Percentiles rank a stretch among this genome's conserved stretches.
Conservation (phyloP, 106 monocot genomes). For the Hemerocallis citrina region DNA sequence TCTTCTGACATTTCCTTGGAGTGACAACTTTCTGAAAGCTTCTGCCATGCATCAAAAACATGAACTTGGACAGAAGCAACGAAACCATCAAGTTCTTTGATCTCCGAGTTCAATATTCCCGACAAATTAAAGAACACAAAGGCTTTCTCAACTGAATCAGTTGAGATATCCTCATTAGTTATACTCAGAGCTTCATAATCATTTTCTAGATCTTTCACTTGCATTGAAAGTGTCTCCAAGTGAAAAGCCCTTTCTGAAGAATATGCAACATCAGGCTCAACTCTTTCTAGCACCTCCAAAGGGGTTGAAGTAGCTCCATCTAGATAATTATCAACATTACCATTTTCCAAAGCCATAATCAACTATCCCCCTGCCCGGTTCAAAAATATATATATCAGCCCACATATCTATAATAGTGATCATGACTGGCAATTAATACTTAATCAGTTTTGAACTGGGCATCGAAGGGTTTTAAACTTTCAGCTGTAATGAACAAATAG, state of each 20-base stretch:
- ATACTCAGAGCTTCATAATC: conserved; percentile 34
- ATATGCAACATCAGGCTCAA: conserved; percentile 49
- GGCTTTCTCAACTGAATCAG: conserved; percentile 23
- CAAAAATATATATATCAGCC: too few relatives aligned
- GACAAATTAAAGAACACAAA: conserved; percentile 63
- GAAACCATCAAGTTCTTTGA: conserved; percentile 58
- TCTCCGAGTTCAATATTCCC: conserved; percentile 57
- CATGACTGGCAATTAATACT: too few relatives aligned
- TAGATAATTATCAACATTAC: background rate
- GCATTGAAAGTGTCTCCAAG: conserved; percentile 47
- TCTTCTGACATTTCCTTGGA: conserved; percentile 22
- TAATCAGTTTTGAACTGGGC: too few relatives aligned
- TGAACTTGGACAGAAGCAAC: conserved; percentile 40
- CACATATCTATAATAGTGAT: too few relatives aligned
- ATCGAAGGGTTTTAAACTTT: too few relatives aligned
- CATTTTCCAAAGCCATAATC: conserved; percentile 14
- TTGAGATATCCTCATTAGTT: conserved; percentile 24
- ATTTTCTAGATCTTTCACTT: conserved; percentile 18
- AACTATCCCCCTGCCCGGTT: too few relatives aligned
- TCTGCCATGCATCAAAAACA: conserved; percentile 23
- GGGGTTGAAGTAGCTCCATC: conserved; percentile 3
- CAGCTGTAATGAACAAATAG: too few relatives aligned
- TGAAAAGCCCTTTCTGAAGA: conserved; percentile 50
- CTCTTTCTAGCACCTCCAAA: conserved; percentile 19
- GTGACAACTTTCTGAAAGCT: background rate